These are phyloP conservation scores for Pholiota conissans DNA, from an alignment of 768 basidiomycete species.

Conservation along the genomic window DNA sequence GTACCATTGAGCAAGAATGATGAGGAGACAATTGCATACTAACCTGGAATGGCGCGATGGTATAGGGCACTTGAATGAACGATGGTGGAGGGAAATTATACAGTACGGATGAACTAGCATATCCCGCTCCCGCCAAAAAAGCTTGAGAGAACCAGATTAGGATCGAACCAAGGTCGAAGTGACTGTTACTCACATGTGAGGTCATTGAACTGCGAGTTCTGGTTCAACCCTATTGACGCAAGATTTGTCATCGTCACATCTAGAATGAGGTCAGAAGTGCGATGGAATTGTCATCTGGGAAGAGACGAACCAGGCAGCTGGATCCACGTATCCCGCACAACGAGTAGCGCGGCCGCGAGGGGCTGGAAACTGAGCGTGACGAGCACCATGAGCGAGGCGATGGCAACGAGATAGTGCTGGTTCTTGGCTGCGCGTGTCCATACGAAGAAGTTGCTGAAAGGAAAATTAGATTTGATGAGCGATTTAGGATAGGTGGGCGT, in stretches of 20 bases:
- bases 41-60: constrained; percentile 48
- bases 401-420: constrained; percentile 49
- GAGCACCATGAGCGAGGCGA: constrained; percentile 49
- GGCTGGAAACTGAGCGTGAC: constrained; percentile 51
- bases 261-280: constrained; percentile 16
- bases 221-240: constrained; percentile 43
- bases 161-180: neutral
- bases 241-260: constrained; percentile 38
- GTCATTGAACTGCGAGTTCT: constrained; percentile 44
- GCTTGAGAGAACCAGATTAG: constrained; percentile 26
- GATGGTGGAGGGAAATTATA: constrained; percentile 46
- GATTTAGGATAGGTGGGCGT: constrained; percentile 5
- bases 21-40: constrained; percentile 6
- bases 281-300: neutral
- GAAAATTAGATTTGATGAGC: neutral
- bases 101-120: constrained; percentile 47
- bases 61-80: constrained; percentile 46
- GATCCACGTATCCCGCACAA: constrained; percentile 45
- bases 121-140: constrained; percentile 56
- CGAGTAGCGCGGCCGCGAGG: constrained; percentile 49
- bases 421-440: constrained; percentile 47
- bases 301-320: constrained; percentile 36
- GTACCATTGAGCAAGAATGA: neutral
- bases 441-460: constrained; percentile 45
- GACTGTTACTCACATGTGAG: constrained; percentile 41